Percentiles rank a stretch among this genome's conserved stretches.
Conservation (phyloP, 768 basidiomycete genomes). For the Tephrocybe sp. region DNA sequence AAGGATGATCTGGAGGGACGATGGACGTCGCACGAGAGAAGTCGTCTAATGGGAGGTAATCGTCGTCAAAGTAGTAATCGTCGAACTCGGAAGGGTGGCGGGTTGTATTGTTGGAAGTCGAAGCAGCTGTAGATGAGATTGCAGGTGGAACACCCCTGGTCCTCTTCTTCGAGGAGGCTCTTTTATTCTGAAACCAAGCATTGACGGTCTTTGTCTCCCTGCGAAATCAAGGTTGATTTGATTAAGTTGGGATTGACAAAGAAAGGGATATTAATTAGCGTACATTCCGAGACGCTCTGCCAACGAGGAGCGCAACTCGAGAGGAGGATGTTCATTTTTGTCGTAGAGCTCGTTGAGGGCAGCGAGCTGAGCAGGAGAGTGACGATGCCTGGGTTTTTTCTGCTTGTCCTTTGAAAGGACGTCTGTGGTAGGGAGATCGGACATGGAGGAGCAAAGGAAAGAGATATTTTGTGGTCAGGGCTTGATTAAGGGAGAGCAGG, state of each 20-base stretch:
- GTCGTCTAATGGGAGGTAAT: constrained; percentile 34
- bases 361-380: constrained; percentile 68
- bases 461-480: constrained; percentile 24
- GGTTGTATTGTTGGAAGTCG: constrained; percentile 28
- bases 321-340: constrained; percentile 70
- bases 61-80: constrained; percentile 45
- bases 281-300: constrained; percentile 78
- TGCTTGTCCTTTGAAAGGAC: constrained; percentile 41
- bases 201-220: constrained; percentile 87
- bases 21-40: constrained; percentile 35
- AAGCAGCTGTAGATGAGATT: constrained; percentile 32
- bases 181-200: constrained; percentile 87
- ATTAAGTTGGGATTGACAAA: constrained; percentile 9
- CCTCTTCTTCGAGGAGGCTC: constrained; percentile 79
- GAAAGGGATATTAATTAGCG: constrained; percentile 31
- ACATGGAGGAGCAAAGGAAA: constrained; percentile 29
- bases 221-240: constrained; percentile 12
- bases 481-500: constrained; percentile 13
- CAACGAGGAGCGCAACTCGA: constrained; percentile 65
- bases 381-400: constrained; percentile 82
- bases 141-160: constrained; percentile 36
- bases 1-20: constrained; percentile 33
- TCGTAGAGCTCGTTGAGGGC: constrained; percentile 81
- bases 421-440: constrained; percentile 23
- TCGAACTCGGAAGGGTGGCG: constrained; percentile 37